Evolutionary conservation across 805 yeast genomes (phyloP), one percentile per base, ranked within the genome.

Genomic region (Kuraishia hungarica): DNA sequence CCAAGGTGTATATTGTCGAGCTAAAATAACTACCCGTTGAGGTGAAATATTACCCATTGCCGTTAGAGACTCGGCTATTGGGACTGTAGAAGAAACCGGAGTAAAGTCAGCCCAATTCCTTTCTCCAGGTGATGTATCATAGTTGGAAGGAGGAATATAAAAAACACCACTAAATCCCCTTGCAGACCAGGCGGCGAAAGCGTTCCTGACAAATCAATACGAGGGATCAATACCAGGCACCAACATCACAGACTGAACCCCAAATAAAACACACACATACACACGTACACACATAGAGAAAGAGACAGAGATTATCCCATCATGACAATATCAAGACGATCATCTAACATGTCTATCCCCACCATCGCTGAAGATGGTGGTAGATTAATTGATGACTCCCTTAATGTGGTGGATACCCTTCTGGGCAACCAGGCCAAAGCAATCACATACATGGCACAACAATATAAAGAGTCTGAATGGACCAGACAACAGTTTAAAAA

Each of bases 361-460:
- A 50, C 51, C 7, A 29, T 19, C 13, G 43, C 26, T 2, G 51
- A 50, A 21, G 29, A 50, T 8, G 23, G 21, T n/a, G 51, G 43
- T 20, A 35, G 11, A 13, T 15, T 35, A 4, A 20, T 46, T 7
- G 50, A 43, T 5, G 20, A 28, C 23, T 39, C 53, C 10, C 43
- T 46, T 22, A 39, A 26, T n/a, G 55, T 75, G 17, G 67, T 80
- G 67, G 58, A 69, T 19, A 62, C 71, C 43, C 75, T 83, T 0
- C 64, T 83, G 23, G 61, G 67, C 4, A 66, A 65, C 55, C 86
- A 83, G 61, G 70, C 74, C 3, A 74, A 72, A 49, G 83, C 87
- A 2, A 68, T 81, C 13, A 61, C 62, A 7, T 71, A 76, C 57
- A 65, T 83, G 52, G 69, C 73, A 1, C 59, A 62, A 11, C 86